phyloP scores from a whole-genome alignment of 257 asterid genomes.

The Galeopsis tetrahit region DNA sequence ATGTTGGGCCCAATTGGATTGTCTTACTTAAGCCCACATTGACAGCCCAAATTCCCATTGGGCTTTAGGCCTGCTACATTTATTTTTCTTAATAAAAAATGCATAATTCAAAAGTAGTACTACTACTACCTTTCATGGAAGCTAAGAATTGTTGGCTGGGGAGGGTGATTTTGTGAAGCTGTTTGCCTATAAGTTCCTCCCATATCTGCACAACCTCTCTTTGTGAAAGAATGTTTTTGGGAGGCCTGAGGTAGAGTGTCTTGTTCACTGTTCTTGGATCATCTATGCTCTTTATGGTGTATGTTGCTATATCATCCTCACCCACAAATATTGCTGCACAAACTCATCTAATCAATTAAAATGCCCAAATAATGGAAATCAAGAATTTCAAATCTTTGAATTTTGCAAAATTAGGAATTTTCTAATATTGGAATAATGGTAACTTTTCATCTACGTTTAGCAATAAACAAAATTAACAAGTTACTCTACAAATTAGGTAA shows the following conservation, averaged over 20 bases:
- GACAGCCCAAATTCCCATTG: background rate
- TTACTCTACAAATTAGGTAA: too few relatives aligned
- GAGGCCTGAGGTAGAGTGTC: constrained; percentile 64
- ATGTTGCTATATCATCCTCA: constrained; percentile 63
- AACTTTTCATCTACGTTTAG: too few relatives aligned
- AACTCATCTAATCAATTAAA: background rate
- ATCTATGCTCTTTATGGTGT: constrained; percentile 55
- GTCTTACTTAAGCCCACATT: background rate
- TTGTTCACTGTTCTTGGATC: constrained; percentile 64
- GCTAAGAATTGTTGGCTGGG: constrained; percentile 53
- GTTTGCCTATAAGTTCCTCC: constrained; percentile 55
- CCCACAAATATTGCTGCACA: constrained; percentile 47
- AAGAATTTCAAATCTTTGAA: background rate
- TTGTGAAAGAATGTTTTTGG: constrained; percentile 56
- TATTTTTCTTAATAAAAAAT: too few relatives aligned
- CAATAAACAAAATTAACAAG: too few relatives aligned
- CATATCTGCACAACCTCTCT: constrained; percentile 50
- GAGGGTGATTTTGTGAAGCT: constrained; percentile 43
- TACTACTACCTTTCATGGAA: constrained; percentile 51
- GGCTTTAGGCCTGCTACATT: background rate
- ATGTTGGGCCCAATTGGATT: background rate
- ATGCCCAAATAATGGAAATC: background rate
- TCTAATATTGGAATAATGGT: too few relatives aligned
- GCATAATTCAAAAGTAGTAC: background rate
- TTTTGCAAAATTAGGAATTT: too few relatives aligned